Base-by-base conservation (phyloP, 805 yeast genomes). In the Ascoidea tarda region DNA sequence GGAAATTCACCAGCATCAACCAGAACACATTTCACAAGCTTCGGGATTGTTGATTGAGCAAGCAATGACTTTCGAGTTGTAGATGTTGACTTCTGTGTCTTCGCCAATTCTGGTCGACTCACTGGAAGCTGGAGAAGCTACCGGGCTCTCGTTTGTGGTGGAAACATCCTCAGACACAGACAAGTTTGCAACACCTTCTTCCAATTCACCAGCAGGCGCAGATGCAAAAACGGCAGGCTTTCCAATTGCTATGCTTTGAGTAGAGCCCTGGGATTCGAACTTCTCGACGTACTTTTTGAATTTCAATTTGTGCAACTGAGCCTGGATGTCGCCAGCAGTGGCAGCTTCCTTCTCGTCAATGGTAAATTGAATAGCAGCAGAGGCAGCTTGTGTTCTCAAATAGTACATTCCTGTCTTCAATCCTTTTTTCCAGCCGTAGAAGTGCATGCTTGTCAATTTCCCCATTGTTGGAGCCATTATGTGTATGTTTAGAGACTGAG, bases 351-450 rank as follows among this genome's bases (percentile, higher is more conserved):
- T 38, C 44, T 71, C 67, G 59, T 80, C 87, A 52, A 84, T 76
- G 16, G 93, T 85, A 69, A 89, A 91, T 72, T 91, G 95, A 64
- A 93, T 93, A 49, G 99, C 97, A 51, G 96, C 86, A 47, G 96
- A 79, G 21, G 99, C 99, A 55, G 98, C 96, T 75, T 87, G 95
- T 8, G 98, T 91, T 70, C 98, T 83, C 68, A 93, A 74, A 70
- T 93, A 93, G 75, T 93, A 93, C 95, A 93, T 91, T 63, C 99
- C 99, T 5, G 99, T 93, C 77, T 93, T 93, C 66, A 93, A 78
- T 56, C 99, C 99, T 74, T 86, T 88, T 74, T 87, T 86, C 99
- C 99, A 93, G 49, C 96, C 98, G 66, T 93, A 91, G 75, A 93
- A 93, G 69, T 93, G 99, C 97, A 93, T 93, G 58, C 93, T 81